Evolutionary conservation across 768 basidiomycete species (phyloP), one percentile per base, ranked within the genome.

Genomic region (Boletales sp.): DNA sequence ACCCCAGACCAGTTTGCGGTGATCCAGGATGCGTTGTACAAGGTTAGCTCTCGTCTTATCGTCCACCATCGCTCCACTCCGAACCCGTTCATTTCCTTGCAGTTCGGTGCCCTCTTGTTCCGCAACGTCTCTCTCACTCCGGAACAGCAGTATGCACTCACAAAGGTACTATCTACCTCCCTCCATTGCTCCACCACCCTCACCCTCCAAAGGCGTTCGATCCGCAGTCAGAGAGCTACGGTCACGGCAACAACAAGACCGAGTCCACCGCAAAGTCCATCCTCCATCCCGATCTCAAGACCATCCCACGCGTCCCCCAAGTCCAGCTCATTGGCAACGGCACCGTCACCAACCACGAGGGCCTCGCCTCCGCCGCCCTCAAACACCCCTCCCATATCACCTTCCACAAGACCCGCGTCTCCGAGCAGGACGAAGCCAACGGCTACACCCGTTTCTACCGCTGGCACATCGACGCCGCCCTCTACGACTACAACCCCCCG

Each of bases 291-390:
- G 89, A 94, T 64, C 80, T 94, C 59, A 94, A 92, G 75, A 93
- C 89, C 36, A 90, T 95, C 53, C 90, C 93, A 1, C 79, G 85
- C 21, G 83, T 87, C 1, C 89, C 90, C 1, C 89, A 94, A 62
- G 93, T 95, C 2, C 93, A 95, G 65, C 82, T 94, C 47, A 94
- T 94, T 61, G 92, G 92, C 8, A 93, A 93, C 60, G 92, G 93
- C 6, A 79, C 71, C 0, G 84, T 92, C 11, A 83, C 83, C 59
- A 70, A 87, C 63, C 85, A 92, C 72, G 87, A 90, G 65, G 90
- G 90, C 10, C 77, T 93, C 17, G 81, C 83, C 1, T 78, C 83
- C 60, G 86, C 86, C 14, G 81, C 77, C 66, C 80, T 95, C 62
- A 91, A 87, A 69, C 93, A 95, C 65, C 91, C 90, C 2, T 82